Percentiles rank a stretch among this genome's conserved stretches.
Conservation (phyloP, 2,329 filamentous ascomycete species). For the Podosphaera leucotricha region DNA sequence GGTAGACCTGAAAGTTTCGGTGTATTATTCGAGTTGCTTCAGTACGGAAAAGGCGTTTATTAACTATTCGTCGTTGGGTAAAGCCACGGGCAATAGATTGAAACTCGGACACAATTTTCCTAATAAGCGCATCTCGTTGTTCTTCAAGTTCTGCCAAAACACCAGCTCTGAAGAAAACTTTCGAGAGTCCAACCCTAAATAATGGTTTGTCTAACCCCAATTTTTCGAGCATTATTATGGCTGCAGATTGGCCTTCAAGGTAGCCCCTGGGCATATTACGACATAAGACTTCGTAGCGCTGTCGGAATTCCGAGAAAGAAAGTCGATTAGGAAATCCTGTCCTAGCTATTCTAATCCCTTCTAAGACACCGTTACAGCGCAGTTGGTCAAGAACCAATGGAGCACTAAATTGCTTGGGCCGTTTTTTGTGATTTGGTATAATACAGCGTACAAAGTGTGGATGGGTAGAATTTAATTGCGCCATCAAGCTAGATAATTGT, state of each 20-base stretch:
- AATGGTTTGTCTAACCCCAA: slow-evolving; percentile 64
- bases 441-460: slow-evolving; percentile 98
- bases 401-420: slow-evolving; percentile 75
- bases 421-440: slow-evolving; percentile 92
- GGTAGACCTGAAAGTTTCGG: slow-evolving; percentile 77
- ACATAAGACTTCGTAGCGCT: slow-evolving; percentile 88
- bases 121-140: slow-evolving; percentile 75
- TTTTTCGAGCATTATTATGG: slow-evolving; percentile 70
- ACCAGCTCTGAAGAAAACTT: slow-evolving; percentile 93
- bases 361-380: slow-evolving; percentile 97
- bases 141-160: slow-evolving; percentile 94
- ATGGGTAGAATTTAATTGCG: slow-evolving; percentile 80
- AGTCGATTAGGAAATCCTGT: slow-evolving; percentile 93
- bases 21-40: slow-evolving; percentile 92
- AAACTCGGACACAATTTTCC: slow-evolving; percentile 80
- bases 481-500: slow-evolving; percentile 90
- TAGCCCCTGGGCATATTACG: slow-evolving; percentile 72
- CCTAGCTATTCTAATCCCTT: slow-evolving; percentile 88
- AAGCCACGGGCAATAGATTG: slow-evolving; percentile 84
- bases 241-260: slow-evolving; percentile 68
- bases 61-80: slow-evolving; percentile 62
- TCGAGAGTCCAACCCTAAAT: slow-evolving; percentile 84
- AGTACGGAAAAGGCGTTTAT: slow-evolving; percentile 82
- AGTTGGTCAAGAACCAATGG: slow-evolving; percentile 89
- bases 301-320: slow-evolving; percentile 78